Evolutionary conservation across 2,329 filamentous ascomycete genomes (phyloP).

Genomic region (Phoma sp.): DNA sequence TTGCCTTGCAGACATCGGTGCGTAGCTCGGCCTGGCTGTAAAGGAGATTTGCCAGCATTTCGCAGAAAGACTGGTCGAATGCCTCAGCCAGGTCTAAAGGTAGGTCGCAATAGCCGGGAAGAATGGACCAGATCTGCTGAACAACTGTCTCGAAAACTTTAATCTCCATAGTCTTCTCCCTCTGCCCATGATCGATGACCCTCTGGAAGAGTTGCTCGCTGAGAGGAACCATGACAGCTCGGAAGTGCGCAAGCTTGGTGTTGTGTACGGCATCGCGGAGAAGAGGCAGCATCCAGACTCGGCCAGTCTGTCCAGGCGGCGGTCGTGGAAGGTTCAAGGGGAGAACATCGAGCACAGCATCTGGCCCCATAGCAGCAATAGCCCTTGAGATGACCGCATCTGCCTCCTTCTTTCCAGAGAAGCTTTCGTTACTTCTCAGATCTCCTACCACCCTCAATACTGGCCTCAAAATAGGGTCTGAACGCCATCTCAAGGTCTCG

Average conservation of each 20-base stretch:
- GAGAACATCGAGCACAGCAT: slow-evolving; percentile 79
- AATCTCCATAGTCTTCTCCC: slow-evolving; percentile 91
- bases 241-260: slow-evolving; percentile 85
- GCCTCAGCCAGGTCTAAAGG: slow-evolving; percentile 74
- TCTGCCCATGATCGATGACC: slow-evolving; percentile 79
- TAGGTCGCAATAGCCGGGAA: slow-evolving; percentile 94
- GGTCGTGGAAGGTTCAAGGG: slow-evolving; percentile 86
- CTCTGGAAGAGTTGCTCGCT: slow-evolving; percentile 90
- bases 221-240: slow-evolving; percentile 81
- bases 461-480: slow-evolving; percentile 76
- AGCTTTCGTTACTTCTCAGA: slow-evolving; percentile 84
- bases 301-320: slow-evolving; percentile 76
- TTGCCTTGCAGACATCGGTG: slow-evolving; percentile 82
- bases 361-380: slow-evolving; percentile 87
- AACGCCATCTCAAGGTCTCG: slow-evolving; percentile 82
- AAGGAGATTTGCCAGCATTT: slow-evolving; percentile 86
- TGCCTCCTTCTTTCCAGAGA: slow-evolving; percentile 92
- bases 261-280: slow-evolving; percentile 90
- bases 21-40: slow-evolving; percentile 91
- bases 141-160: slow-evolving; percentile 98
- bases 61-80: slow-evolving; percentile 88
- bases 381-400: slow-evolving; percentile 89
- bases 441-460: slow-evolving; percentile 84
- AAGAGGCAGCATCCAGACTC: slow-evolving; percentile 93
- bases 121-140: slow-evolving; percentile 90